These are phyloP conservation scores for Solanum chacoense DNA, from an alignment of 305 asterid species.

Conservation along the genomic window DNA sequence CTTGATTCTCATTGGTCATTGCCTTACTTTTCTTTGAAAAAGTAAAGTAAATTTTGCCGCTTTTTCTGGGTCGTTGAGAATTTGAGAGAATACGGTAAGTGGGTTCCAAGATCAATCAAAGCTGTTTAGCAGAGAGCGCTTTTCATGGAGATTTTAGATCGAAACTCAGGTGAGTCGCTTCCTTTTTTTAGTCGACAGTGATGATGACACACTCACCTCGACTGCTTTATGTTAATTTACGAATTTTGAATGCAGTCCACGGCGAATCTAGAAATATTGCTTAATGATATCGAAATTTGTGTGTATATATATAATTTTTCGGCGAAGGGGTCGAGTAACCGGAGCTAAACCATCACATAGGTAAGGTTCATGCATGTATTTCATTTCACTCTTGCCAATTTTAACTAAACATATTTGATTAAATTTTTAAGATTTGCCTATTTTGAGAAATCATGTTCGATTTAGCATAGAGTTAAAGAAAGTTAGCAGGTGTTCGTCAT, in stretches of 20 bases:
- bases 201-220: neutral
- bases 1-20: slow-evolving; percentile 35
- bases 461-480: too few species aligned
- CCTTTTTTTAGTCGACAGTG: neutral
- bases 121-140: neutral
- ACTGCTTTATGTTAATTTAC: neutral
- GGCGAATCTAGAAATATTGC: neutral
- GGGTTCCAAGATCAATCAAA: neutral
- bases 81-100: neutral
- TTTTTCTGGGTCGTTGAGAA: slow-evolving; percentile 12
- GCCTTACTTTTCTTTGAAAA: neutral
- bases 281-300: too few species aligned
- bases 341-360: neutral
- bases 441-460: neutral
- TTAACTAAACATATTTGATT: neutral
- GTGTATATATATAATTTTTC: neutral
- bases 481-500: neutral
- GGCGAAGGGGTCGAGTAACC: accelerated
- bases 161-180: neutral
- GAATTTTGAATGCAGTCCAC: neutral
- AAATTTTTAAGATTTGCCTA: neutral
- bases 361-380: neutral
- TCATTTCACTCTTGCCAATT: neutral
- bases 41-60: neutral
- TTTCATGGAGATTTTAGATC: slow-evolving; percentile 1